Conservation (phyloP, 2,329 filamentous ascomycete genomes). For the Hypoxylon sp. region DNA sequence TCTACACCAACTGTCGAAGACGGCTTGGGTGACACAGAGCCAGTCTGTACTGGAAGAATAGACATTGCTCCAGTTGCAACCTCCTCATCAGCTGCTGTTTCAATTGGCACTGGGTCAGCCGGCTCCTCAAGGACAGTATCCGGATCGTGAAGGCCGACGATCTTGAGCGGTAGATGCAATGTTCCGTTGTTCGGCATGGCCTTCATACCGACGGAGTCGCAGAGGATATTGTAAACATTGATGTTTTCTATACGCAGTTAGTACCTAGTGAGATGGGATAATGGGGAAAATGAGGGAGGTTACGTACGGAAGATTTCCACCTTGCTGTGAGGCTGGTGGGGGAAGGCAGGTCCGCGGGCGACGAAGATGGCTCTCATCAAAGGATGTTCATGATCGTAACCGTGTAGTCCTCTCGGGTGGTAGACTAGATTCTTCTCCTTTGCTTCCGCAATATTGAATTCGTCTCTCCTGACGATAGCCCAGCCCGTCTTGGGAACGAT, state of each 20-base stretch:
- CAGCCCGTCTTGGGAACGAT: slow-evolving; percentile 92
- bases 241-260: slow-evolving; percentile 79
- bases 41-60: slow-evolving; percentile 40
- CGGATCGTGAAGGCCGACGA: slow-evolving; percentile 73
- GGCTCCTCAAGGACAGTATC: slow-evolving; percentile 47
- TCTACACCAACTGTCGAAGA: slow-evolving; percentile 35
- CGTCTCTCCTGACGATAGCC: slow-evolving; percentile 86
- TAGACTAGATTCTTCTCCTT: slow-evolving; percentile 77
- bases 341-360: slow-evolving; percentile 91
- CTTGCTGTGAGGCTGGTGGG: slow-evolving; percentile 84
- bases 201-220: slow-evolving; percentile 83
- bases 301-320: slow-evolving; percentile 85
- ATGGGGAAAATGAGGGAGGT: background rate
- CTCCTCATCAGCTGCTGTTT: slow-evolving; percentile 27
- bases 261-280: slow-evolving; percentile 14
- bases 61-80: slow-evolving; percentile 40
- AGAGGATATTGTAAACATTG: slow-evolving; percentile 95
- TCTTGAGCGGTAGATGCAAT: slow-evolving; percentile 77
- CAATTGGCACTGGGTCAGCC: slow-evolving; percentile 47
- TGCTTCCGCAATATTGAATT: slow-evolving; percentile 81
- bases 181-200: slow-evolving; percentile 91
- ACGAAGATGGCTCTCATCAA: slow-evolving; percentile 97
- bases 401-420: slow-evolving; percentile 87
- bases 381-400: slow-evolving; percentile 94
- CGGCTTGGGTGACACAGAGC: slow-evolving; percentile 21